Conservation (phyloP, 108 stramenopile species). For the Nitzschia inconspicua region DNA sequence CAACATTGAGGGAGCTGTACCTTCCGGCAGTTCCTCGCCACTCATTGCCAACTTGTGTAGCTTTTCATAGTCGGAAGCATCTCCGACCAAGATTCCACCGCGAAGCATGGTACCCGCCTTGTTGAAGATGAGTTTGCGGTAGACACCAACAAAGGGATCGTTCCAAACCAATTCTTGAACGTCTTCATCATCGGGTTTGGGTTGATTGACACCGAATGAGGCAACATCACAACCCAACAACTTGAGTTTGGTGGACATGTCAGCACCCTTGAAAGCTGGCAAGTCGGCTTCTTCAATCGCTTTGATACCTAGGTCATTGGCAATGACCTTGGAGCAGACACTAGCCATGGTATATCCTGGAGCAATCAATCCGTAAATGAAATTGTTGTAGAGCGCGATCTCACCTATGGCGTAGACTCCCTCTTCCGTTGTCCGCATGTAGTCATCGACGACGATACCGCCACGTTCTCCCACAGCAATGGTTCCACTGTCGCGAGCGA, state of each 20-base stretch:
- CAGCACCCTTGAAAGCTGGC: slow-evolving; percentile 85
- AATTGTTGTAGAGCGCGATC: slow-evolving; percentile 88
- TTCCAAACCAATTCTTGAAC: slow-evolving; percentile 86
- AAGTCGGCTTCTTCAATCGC: slow-evolving; percentile 20
- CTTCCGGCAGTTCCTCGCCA: slow-evolving; percentile 62
- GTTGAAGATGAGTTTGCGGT: slow-evolving; percentile 94
- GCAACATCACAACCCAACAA: slow-evolving; percentile 94
- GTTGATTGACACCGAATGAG: slow-evolving; percentile 89
- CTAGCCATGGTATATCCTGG: slow-evolving; percentile 91
- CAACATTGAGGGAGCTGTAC: slow-evolving; percentile 56
- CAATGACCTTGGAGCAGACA: slow-evolving; percentile 79
- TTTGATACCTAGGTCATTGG: slow-evolving; percentile 53
- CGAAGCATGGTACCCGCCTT: slow-evolving; percentile 83
- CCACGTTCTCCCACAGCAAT: slow-evolving; percentile 88
- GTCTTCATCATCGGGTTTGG: slow-evolving; percentile 75
- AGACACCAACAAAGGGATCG: slow-evolving; percentile 81
- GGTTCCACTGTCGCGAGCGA: slow-evolving; percentile 53
- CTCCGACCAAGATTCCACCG: slow-evolving; percentile 93
- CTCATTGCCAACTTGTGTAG: slow-evolving; percentile 78
- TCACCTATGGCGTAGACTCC: slow-evolving; percentile 92
- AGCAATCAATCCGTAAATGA: slow-evolving; percentile 92
- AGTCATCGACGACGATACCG: slow-evolving; percentile 87
- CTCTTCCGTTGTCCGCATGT: slow-evolving; percentile 68
- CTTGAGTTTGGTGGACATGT: slow-evolving; percentile 94
- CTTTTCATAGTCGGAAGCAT: slow-evolving; percentile 83